A percentile compares a stretch with the other conserved stretches of the same genome.
These are phyloP conservation scores for Saccharomycodes ludwigii DNA, from an alignment of 805 yeast genomes.

Conservation along the genomic window DNA sequence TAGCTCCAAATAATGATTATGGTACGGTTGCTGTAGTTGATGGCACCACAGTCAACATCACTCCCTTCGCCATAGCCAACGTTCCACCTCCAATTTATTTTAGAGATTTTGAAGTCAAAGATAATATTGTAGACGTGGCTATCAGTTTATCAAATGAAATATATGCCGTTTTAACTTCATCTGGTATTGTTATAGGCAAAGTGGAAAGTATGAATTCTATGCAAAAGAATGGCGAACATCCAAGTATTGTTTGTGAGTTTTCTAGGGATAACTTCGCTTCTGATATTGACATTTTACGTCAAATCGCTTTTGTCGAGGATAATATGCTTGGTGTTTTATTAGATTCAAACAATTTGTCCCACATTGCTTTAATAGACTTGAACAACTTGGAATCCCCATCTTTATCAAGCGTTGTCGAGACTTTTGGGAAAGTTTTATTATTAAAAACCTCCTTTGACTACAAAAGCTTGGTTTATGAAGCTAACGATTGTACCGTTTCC, in stretches of 20 bases:
- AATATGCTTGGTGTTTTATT: slow-evolving; percentile 42
- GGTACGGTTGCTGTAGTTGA: slow-evolving; percentile 79
- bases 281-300: slow-evolving; percentile 41
- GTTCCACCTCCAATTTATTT: slow-evolving; percentile 91
- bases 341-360: slow-evolving; percentile 41
- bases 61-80: slow-evolving; percentile 75
- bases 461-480: slow-evolving; percentile 40
- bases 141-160: slow-evolving; percentile 44
- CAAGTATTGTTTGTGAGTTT: slow-evolving; percentile 27
- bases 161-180: slow-evolving; percentile 45
- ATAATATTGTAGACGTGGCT: slow-evolving; percentile 52
- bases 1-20: slow-evolving; percentile 45
- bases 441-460: slow-evolving; percentile 44
- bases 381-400: slow-evolving; percentile 29
- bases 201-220: slow-evolving; percentile 31
- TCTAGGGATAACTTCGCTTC: slow-evolving; percentile 19
- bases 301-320: slow-evolving; percentile 45
- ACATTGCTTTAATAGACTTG: slow-evolving; percentile 38
- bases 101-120: slow-evolving; percentile 46
- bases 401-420: slow-evolving; percentile 30
- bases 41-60: slow-evolving; percentile 55
- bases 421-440: slow-evolving; percentile 40
- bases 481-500: slow-evolving; percentile 49
- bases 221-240: slow-evolving; percentile 36
- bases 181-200: slow-evolving; percentile 33